These are phyloP conservation scores for Zygosaccharomyces lentus DNA, from an alignment of 805 yeast genomes.

Conservation along the genomic window DNA sequence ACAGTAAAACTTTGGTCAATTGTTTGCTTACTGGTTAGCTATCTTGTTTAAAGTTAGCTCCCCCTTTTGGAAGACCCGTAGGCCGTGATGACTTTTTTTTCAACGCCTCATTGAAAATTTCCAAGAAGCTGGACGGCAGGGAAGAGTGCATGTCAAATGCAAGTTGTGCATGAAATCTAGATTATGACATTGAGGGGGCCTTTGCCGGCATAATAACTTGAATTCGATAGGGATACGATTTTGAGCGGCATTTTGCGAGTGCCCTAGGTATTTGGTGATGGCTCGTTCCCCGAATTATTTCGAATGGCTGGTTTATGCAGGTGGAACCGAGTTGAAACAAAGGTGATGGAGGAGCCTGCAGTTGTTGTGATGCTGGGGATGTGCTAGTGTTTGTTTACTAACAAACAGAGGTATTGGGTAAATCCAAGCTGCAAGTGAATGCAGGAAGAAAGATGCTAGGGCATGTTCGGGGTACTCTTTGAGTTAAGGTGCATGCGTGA, in stretches of 20 bases:
- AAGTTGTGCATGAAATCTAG: no score
- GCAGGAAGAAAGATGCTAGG: background rate
- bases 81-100: background rate
- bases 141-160: background rate
- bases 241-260: no score
- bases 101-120: background rate
- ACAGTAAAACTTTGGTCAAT: background rate
- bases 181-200: no score
- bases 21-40: slow-evolving; percentile 4
- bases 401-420: background rate
- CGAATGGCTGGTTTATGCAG: slow-evolving; percentile 10
- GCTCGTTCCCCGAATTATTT: background rate
- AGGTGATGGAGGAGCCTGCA: background rate
- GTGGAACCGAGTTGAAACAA: slow-evolving; percentile 7
- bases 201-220: no score
- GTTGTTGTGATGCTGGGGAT: slow-evolving; percentile 4
- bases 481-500: background rate
- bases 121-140: background rate
- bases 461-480: background rate
- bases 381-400: slow-evolving; percentile 5
- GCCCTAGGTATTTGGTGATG: no score
- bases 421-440: background rate
- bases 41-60: slow-evolving; percentile 2
- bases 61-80: slow-evolving; percentile 5
- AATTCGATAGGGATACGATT: no score